Base-by-base conservation (phyloP, 176 grass and related monocot genomes). In the Oryza officinalis region DNA sequence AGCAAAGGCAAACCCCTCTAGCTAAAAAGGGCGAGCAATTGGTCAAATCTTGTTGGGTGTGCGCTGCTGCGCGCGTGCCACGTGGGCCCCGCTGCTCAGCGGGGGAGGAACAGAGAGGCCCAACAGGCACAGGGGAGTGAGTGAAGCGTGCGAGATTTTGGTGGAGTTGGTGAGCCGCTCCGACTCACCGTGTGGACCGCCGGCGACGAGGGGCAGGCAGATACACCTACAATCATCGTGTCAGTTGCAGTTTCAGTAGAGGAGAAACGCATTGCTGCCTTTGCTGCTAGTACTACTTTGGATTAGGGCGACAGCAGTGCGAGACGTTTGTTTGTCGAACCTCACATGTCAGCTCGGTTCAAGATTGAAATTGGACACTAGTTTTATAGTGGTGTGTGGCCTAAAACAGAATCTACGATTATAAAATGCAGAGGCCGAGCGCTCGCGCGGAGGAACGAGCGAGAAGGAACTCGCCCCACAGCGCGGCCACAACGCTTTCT, bases 151-250 rank as follows among this genome's bases (percentile, higher is more conserved):
- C 6, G 37, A 22, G 5, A 25, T 1, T 40, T 76, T 54, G 28
- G 64, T 72, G 78, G 72, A 82, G 88, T 67, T 82, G 83, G 73
- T 86, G 88, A 59, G 78, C 52, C 2, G 20, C 52, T 57, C 52
- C 20, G 6, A 20, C 52, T 14, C 17, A 1, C 15, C n/a, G 28
- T 37, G 22, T 61, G 57, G 57, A 4, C 57, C 57, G 57, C 57
- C 22, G 57, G 57, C 57, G 57, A 25, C n/a, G 57, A 61, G 57
- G 17, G 22, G 3, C 8, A 61, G 52, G 20, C 52, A 57, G 50
- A 57, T 57, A 57, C 52, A 57, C 52, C 52, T 22, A 57, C 33
- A 35, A 61, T 25, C 57, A 61, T 25, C 57, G 22, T 25, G n/a
- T 25, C 57, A n/a, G 57, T 61, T 61, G 57, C 57, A 23, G n/a